phyloP scores from a whole-genome alignment of 2,329 filamentous ascomycete species.

The Paecilomyces sp. region DNA sequence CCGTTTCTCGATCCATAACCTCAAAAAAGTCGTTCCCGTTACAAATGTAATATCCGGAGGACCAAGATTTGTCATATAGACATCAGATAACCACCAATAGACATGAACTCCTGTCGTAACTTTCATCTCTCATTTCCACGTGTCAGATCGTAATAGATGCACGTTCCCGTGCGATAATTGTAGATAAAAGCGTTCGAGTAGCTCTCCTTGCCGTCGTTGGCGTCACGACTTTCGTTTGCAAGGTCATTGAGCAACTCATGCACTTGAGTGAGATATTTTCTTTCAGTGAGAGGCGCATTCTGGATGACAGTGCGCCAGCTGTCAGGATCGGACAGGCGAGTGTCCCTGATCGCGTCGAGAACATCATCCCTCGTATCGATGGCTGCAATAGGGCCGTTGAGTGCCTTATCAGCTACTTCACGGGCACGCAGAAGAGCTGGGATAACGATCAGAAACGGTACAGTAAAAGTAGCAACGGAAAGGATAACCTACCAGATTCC shows the following conservation, averaged over 20 bases:
- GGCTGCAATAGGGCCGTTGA: slow-evolving; percentile 73
- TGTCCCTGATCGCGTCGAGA: slow-evolving; percentile 67
- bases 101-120: not conserved
- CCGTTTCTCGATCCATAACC: not conserved
- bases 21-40: slow-evolving; percentile 8
- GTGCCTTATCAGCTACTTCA: slow-evolving; percentile 61
- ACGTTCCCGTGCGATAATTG: slow-evolving; percentile 78
- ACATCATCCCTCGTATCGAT: slow-evolving; percentile 83
- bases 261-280: slow-evolving; percentile 75
- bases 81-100: not conserved
- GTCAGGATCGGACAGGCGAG: slow-evolving; percentile 70
- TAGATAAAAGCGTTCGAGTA: slow-evolving; percentile 77
- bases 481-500: slow-evolving; percentile 62
- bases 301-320: slow-evolving; percentile 80
- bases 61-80: not conserved
- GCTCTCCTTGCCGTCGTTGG: slow-evolving; percentile 41
- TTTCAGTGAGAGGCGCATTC: slow-evolving; percentile 65
- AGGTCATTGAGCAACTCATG: slow-evolving; percentile 65
- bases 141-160: slow-evolving; percentile 76
- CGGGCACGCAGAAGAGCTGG: slow-evolving; percentile 48
- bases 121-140: slow-evolving; percentile 16
- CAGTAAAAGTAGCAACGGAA: not conserved
- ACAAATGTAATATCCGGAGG: not conserved
- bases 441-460: slow-evolving; percentile 7
- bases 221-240: slow-evolving; percentile 40